A percentile compares a stretch with the other conserved stretches of the same genome.
phyloP scores from a whole-genome alignment of 495 filamentous ascomycete genomes.

The Lasiosphaeriaceae sp. region DNA sequence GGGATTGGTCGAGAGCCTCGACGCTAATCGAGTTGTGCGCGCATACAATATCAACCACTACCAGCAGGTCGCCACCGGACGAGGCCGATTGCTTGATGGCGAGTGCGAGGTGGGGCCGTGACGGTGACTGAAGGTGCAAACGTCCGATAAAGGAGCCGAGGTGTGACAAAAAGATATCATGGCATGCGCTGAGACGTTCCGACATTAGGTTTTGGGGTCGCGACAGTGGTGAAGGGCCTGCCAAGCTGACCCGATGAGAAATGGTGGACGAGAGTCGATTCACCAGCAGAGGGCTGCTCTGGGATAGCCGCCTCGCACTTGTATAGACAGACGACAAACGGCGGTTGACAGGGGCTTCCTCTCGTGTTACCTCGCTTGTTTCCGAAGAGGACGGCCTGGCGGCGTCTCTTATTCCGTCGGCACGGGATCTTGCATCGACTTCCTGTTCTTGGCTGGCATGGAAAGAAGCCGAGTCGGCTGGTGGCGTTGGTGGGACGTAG shows the following conservation, averaged over 20 bases:
- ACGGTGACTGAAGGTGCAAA: constrained; percentile 85
- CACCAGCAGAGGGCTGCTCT: constrained; percentile 17
- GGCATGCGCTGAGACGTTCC: constrained; percentile 64
- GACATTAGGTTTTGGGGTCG: constrained; percentile 50
- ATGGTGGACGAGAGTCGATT: constrained; percentile 47
- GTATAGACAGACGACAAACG: constrained; percentile 43
- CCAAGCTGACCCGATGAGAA: constrained; percentile 51
- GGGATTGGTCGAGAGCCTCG: constrained; percentile 61
- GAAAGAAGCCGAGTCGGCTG: constrained; percentile 54
- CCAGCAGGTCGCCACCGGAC: constrained; percentile 72
- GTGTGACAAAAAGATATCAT: constrained; percentile 83
- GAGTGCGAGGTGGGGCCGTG: constrained; percentile 72
- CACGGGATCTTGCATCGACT: constrained; percentile 37
- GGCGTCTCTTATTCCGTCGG: constrained; percentile 22
- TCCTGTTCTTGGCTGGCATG: constrained; percentile 27
- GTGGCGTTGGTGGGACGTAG: constrained; percentile 66
- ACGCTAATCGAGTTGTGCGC: constrained; percentile 67
- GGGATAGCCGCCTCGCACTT: constrained; percentile 39
- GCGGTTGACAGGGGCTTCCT: constrained; percentile 29
- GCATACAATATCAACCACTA: constrained; percentile 79
- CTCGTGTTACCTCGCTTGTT: constrained; percentile 31
- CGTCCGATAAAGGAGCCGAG: constrained; percentile 87
- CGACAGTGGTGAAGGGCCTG: constrained; percentile 39
- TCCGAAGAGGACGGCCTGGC: constrained; percentile 26
- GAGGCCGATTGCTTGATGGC: constrained; percentile 69